Evolutionary conservation across 768 basidiomycete species (phyloP), one percentile per base, ranked within the genome.

Genomic region (Neoboletus brunneissimus): DNA sequence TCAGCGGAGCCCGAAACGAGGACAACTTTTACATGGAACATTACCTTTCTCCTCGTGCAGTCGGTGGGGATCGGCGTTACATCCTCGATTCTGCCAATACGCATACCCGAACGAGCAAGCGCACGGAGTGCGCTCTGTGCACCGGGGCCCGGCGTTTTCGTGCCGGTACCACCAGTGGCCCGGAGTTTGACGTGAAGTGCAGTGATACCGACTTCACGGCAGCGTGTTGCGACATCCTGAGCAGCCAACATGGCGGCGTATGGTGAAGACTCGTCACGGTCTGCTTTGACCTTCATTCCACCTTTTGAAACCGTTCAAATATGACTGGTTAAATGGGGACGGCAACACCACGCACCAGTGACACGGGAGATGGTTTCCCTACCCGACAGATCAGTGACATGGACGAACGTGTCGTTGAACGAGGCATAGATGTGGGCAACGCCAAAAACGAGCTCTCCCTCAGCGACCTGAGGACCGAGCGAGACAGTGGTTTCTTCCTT

Each of bases 211-310:
- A 98, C 92, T 79, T 98, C 97, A 72, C 91, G 91, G 89, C 97
- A 99, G 65, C 95, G 92, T 51, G 81, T 74, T 56, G 96, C 96
- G 64, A 94, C 94, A 67, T 98, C 96, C 80, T 98, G 96, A 42
- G 96, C 94, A 53, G 96, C 96, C 74, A 98, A 81, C 95, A 97
- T 96, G 73, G 95, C 94, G 50, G 94, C 93, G 72, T 97, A 92
- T 18, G 91, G 92, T 23, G 95, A 98, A 41, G 94, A 98, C 79
- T 99, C 97, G 79, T 99, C 97, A 77, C 97, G 90, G 77, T 99
- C 97, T 13, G 96, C 97, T 82, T 98, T 99, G 78, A 99, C 97
- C 81, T 98, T 98, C 97, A 98, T 98, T 58, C 97, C 97, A 74
- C 93, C 92, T 68, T 38, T 91, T 53, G 5, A 31, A 20, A 18